Evolutionary conservation across 148 eudicot species (phyloP).

Genomic region (Rhododendron ovatum): DNA sequence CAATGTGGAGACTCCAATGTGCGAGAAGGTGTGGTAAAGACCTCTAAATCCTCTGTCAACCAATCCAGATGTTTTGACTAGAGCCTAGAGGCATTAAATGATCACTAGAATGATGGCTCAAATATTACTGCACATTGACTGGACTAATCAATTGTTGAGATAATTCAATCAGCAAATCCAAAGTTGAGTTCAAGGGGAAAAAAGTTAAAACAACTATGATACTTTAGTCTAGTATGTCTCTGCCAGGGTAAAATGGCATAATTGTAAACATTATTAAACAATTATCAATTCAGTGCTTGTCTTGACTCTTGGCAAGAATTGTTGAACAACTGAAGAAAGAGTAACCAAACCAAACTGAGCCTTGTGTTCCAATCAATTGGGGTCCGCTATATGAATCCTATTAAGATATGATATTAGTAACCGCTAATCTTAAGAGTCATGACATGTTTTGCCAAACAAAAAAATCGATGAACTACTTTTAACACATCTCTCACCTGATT

Average conservation of each 20-base stretch:
- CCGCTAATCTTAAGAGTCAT: neutral
- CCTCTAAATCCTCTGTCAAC: neutral
- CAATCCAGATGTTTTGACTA: neutral
- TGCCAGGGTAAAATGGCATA: neutral
- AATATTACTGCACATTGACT: neutral
- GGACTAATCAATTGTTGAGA: neutral
- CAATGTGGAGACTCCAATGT: neutral
- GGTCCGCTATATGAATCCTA: neutral
- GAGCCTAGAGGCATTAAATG: neutral
- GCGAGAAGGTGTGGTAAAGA: neutral
- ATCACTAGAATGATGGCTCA: neutral
- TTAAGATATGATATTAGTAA: neutral
- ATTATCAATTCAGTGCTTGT: neutral
- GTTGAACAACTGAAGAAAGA: neutral
- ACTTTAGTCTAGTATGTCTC: neutral
- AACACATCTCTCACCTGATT: conserved; percentile 60
- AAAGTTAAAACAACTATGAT: neutral
- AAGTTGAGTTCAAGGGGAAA: neutral
- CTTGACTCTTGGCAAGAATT: neutral
- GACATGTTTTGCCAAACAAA: neutral
- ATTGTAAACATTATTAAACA: neutral
- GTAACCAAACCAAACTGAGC: neutral
- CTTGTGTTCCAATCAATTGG: neutral
- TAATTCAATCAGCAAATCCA: neutral
- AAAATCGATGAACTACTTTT: neutral